Evolutionary conservation across 768 basidiomycete genomes (phyloP), one percentile per base, ranked within the genome.

Genomic region (Tulasnella sp.): DNA sequence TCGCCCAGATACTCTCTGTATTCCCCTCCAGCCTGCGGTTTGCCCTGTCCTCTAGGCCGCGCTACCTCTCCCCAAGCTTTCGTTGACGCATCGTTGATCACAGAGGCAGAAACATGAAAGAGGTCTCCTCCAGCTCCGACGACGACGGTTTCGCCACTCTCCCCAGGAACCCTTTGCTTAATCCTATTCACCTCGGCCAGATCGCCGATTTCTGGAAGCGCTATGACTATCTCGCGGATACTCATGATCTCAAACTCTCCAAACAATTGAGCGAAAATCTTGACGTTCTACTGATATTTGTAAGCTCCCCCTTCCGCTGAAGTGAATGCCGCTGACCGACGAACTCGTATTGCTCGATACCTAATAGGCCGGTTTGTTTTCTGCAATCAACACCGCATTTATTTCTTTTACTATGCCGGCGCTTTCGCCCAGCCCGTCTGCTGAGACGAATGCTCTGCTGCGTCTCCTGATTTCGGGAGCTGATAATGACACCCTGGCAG

Each of bases 301-400:
- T 69, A 28, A 34, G 64, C 24, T 44, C 50, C 5, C 48, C 20
- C 5, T 50, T 5, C 18, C 20, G 12, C 18, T 16, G 2, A 1
- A 22, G 1, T 11, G 4, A 22, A 5, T 24, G 5, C 22, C 18
- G 50, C 54, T 54, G 54, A 50, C 18, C 3, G 8, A 20, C 18
- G 48, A 50, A 20, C 48, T 12, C 48, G 48, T 50, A 22, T 50
- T 50, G 12, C 11, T 24, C n/a, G 54, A 14, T 2, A 18, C 16
- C 16, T n/a, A 54, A 3, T 9, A 76, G 76, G 44, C 76, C n/a
- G 76, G 76, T 11, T 40, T 76, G 20, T 76, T 76, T 24, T 76
- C 76, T 16, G 48, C 42, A 2, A 58, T 76, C 48, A 76, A 50
- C 28, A 76, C 42, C 7, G 76, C 76, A 1, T 76, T 76, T 16